Evolutionary conservation across 2,329 filamentous ascomycete species (phyloP).

Genomic region (Ophiostoma populinum): DNA sequence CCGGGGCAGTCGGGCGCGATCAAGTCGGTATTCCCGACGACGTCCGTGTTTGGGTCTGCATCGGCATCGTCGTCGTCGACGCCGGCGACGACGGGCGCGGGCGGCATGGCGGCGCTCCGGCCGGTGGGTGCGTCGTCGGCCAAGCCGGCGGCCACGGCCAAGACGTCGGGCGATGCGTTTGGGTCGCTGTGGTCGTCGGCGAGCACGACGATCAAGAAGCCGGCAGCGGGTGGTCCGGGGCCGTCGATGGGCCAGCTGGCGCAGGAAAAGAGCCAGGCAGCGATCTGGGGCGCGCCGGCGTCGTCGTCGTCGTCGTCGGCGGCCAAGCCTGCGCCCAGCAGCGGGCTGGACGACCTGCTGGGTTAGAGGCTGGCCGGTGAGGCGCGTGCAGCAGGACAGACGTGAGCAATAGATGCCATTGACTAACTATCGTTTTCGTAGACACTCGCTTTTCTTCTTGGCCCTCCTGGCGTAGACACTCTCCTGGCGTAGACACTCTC

Average conservation of each 20-base stretch:
- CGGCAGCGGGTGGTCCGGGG: constrained; percentile 47
- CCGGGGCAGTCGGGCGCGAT: no score
- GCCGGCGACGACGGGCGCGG: constrained; percentile 9
- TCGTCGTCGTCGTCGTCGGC: constrained; percentile 14
- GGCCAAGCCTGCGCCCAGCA: constrained; percentile 13
- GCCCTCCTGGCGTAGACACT: no score
- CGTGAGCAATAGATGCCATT: no score
- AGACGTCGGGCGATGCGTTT: constrained; percentile 62
- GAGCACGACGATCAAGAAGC: constrained; percentile 60
- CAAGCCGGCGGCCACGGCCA: constrained; percentile 24
- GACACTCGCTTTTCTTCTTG: not conserved
- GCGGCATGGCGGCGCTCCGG: constrained; percentile 15
- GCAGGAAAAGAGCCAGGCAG: constrained; percentile 93
- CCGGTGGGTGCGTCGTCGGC: constrained; percentile 7
- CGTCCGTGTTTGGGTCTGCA: constrained; percentile 12
- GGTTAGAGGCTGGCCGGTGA: constrained; percentile 16
- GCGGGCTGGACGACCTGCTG: constrained; percentile 31
- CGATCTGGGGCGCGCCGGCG: constrained; percentile 72
- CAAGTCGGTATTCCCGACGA: constrained; percentile 1
- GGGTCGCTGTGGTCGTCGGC: constrained; percentile 70
- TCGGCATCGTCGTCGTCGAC: constrained; percentile 11
- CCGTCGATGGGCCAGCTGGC: constrained; percentile 81
- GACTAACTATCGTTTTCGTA: not conserved
- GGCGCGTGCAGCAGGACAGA: no score
- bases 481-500: no score